Conservation (phyloP, 1,284 basidiomycete species). For the Cryptococcus hybrid region DNA sequence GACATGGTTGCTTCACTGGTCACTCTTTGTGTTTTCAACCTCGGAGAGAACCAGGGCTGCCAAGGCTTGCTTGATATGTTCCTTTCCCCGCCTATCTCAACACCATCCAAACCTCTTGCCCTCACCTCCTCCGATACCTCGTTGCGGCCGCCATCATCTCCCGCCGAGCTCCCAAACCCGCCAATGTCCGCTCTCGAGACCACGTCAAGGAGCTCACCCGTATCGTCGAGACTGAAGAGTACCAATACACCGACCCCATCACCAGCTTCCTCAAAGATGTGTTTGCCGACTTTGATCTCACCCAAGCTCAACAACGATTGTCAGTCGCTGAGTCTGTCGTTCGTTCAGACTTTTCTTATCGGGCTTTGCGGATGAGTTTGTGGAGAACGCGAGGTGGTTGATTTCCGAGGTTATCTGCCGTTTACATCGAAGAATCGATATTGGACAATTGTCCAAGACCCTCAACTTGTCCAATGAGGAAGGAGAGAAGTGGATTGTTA, state of each 20-base stretch:
- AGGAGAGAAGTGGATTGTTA: conserved; percentile 99
- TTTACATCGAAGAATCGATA: conserved; percentile 95
- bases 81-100: conserved; percentile 93
- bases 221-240: conserved; percentile 88
- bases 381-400: conserved; percentile 93
- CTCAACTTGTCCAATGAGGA: conserved; percentile 89
- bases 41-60: conserved; percentile 71
- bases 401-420: conserved; percentile 97
- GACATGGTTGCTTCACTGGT: conserved; percentile 97
- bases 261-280: conserved; percentile 91
- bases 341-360: conserved; percentile 90
- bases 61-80: conserved; percentile 95
- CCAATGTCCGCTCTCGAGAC: conserved; percentile 56
- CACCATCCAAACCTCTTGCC: conserved; percentile 94
- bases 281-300: conserved; percentile 89
- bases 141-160: conserved; percentile 89
- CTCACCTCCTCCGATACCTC: conserved; percentile 94
- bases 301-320: conserved; percentile 81
- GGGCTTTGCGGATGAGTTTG: conserved; percentile 86
- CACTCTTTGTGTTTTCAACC: conserved; percentile 98
- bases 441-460: conserved; percentile 86
- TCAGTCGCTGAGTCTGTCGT: conserved; percentile 78
- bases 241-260: conserved; percentile 91
- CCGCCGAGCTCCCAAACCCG: conserved; percentile 59
- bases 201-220: conserved; percentile 85